Base-by-base conservation (phyloP, 192 early-diverging fungal species). In the Coemansia sp. region DNA sequence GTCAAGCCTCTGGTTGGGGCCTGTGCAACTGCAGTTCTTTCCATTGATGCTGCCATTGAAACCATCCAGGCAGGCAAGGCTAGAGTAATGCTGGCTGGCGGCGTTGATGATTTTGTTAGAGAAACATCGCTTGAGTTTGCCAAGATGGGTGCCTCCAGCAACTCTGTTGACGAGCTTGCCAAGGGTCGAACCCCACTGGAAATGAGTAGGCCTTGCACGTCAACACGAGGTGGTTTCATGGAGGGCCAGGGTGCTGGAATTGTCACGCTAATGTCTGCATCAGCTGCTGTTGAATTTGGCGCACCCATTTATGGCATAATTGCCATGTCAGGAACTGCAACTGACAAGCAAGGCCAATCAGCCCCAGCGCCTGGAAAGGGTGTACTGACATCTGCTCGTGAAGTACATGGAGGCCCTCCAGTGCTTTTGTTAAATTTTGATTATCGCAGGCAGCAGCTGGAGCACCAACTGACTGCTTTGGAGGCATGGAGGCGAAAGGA, bases 321-420 rank as follows among this genome's bases (percentile, higher is more conserved):
- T 55, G 94, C 85, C 32, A 77, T 87, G 61, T 87, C 88, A 41
- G 88, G 83, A 75, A 95, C 91, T 23, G 92, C 94, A 26, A 89
- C 90, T 9, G 94, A 97, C 74, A 95, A 95, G 81, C 87, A 94
- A 75, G 91, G 92, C 27, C 86, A 90, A 36, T 93, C 90, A 5
- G 85, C 95, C 29, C 94, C 94, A 21, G 94, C 94, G 26, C 94
- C 94, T 58, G 94, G 94, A 33, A 85, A 92, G 67, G 94, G 94
- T 70, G 85, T 97, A 41, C 73, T 97, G 58, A 92, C 91, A 25
- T 89, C 90, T 31, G 94, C 92, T 43, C 86, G 90, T 32, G 91
- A 94, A 65, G 60, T 64, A 33, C 51, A 70, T 43, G 81, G 85
- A 64, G 69, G 77, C 60, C 53, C 63, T 26, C 80, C 82, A 23